Percentiles rank a stretch among this genome's conserved stretches.
phyloP scores from a whole-genome alignment of 1,284 basidiomycete species.

The Flammula alnicola region DNA sequence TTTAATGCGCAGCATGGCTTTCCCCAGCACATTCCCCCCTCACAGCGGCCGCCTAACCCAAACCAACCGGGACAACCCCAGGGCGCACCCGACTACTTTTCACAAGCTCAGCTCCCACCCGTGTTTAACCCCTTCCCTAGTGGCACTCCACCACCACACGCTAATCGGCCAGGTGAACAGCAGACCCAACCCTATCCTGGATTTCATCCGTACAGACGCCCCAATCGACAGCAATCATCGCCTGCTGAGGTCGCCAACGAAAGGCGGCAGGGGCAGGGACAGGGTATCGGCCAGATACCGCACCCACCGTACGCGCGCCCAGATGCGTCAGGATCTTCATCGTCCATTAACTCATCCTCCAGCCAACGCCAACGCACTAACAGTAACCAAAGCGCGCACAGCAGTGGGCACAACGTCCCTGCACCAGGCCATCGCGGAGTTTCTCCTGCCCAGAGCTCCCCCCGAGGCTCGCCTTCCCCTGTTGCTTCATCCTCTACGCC shows the following conservation, averaged over 20 bases:
- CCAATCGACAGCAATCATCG: conserved; percentile 54
- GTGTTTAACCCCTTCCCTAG: conserved; percentile 69
- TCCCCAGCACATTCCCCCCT: conserved; percentile 35
- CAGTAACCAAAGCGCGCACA: conserved; percentile 58
- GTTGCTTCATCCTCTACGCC: conserved; percentile 28
- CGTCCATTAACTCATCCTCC: conserved; percentile 71
- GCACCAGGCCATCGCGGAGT: conserved; percentile 19
- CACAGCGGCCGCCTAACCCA: conserved; percentile 39
- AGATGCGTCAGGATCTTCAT: conserved; percentile 75
- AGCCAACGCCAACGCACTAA: conserved; percentile 67
- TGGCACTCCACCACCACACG: conserved; percentile 69
- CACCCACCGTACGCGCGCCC: conserved; percentile 70
- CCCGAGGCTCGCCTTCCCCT: conserved; percentile 37
- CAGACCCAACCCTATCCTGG: conserved; percentile 55
- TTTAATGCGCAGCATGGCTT: conserved; percentile 69
- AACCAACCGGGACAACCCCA: conserved; percentile 29
- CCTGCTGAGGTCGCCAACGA: conserved; percentile 31
- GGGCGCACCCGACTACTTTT: conserved; percentile 55
- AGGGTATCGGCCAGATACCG: conserved; percentile 35
- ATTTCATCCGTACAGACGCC: conserved; percentile 83
- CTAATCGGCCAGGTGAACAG: conserved; percentile 42
- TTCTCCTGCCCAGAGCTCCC: conserved; percentile 12
- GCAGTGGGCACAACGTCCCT: conserved; percentile 41
- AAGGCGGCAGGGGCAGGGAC: conserved; percentile 49
- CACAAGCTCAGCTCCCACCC: conserved; percentile 52